Conservation (phyloP, 768 basidiomycete genomes). For the Leccinum obscurum region DNA sequence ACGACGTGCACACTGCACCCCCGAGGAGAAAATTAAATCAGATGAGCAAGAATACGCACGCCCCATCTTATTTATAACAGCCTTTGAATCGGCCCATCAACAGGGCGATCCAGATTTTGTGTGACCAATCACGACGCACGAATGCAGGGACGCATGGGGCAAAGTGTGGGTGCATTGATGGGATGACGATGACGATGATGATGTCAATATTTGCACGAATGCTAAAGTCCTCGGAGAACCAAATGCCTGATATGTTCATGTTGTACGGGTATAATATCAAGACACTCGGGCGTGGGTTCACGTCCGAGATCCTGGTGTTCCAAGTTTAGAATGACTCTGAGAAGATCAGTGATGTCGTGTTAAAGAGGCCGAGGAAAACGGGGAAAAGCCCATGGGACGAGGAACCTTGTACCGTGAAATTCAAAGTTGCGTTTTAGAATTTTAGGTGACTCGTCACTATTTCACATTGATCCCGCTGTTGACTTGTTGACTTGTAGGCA, state of each 20-base stretch:
- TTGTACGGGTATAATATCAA: neutral
- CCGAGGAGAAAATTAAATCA: neutral
- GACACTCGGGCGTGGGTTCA: neutral
- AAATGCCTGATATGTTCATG: neutral
- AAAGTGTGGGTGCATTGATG: neutral
- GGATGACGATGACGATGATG: neutral
- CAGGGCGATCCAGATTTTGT: neutral
- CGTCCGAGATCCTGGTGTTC: neutral
- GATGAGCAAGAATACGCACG: neutral
- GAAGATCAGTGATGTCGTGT: slow-evolving; percentile 4
- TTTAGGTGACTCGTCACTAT: neutral
- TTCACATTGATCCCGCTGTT: neutral
- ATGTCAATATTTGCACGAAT: neutral
- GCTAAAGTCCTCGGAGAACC: slow-evolving; percentile 16
- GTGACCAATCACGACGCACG: neutral
- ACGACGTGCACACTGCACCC: neutral
- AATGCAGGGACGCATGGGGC: neutral
- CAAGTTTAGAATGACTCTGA: slow-evolving; percentile 3
- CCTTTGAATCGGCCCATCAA: neutral
- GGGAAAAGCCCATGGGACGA: neutral
- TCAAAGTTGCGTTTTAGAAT: neutral
- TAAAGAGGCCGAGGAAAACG: slow-evolving; percentile 8
- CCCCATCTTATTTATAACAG: neutral
- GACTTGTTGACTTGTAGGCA: neutral
- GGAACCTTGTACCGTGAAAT: neutral